A percentile compares a stretch with the other conserved stretches of the same genome.
Evolutionary conservation across 768 basidiomycete genomes (phyloP).

Genomic region (Hysterangium stoloniferum): DNA sequence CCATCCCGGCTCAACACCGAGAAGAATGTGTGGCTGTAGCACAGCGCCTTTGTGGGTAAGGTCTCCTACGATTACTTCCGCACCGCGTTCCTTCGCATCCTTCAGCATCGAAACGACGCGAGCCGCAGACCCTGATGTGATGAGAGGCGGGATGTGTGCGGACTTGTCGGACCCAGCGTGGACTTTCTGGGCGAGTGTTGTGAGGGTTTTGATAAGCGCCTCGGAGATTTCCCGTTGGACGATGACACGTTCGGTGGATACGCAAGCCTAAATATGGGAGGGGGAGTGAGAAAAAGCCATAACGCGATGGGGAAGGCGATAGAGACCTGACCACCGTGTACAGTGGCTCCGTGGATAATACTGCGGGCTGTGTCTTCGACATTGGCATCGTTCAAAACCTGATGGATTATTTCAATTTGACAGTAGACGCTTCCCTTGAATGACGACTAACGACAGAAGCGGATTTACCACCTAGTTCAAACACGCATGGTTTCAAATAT

Average conservation of each 20-base stretch:
- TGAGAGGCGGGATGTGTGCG: slow-evolving; percentile 31
- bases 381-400: slow-evolving; percentile 49
- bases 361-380: slow-evolving; percentile 44
- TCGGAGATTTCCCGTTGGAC: slow-evolving; percentile 36
- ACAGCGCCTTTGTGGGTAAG: slow-evolving; percentile 30
- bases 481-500: slow-evolving; percentile 45
- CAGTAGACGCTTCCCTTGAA: neutral
- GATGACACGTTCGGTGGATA: slow-evolving; percentile 53
- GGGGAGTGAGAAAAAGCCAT: neutral
- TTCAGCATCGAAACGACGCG: slow-evolving; percentile 36
- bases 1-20: slow-evolving; percentile 40
- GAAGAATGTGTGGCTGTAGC: slow-evolving; percentile 44
- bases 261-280: slow-evolving; percentile 36
- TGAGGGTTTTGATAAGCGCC: slow-evolving; percentile 28
- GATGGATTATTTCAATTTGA: neutral
- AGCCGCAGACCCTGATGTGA: slow-evolving; percentile 37
- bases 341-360: slow-evolving; percentile 35
- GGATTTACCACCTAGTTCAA: slow-evolving; percentile 51
- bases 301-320: neutral
- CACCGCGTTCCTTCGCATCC: slow-evolving; percentile 37
- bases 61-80: slow-evolving; percentile 39
- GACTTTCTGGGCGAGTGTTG: slow-evolving; percentile 24
- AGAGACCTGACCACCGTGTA: slow-evolving; percentile 33
- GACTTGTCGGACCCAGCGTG: slow-evolving; percentile 31
- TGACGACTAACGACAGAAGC: slow-evolving; percentile 37